Conservation (phyloP, 768 basidiomycete species). For the Mycena epipterygia region DNA sequence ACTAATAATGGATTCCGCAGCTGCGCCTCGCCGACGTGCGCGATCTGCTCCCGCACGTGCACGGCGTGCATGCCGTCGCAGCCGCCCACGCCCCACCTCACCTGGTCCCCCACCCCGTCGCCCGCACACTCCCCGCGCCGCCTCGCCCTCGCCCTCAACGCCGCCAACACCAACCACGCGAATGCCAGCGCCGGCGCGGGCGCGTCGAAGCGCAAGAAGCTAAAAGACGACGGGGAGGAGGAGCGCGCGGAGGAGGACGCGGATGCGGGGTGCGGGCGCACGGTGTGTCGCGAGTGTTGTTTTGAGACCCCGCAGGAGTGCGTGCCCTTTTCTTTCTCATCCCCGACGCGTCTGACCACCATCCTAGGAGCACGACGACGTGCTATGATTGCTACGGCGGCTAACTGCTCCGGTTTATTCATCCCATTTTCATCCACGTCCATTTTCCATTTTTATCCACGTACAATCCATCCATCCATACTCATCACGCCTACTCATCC, state of each 20-base stretch:
- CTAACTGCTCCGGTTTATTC: not conserved
- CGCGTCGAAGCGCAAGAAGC: constrained; percentile 45
- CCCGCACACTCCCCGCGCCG: constrained; percentile 47
- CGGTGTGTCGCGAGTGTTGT: constrained; percentile 61
- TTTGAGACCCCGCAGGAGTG: constrained; percentile 58
- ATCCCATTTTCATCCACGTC: too few relatives aligned
- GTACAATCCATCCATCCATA: too few relatives aligned
- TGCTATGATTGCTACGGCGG: not conserved
- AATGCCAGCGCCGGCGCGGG: not conserved
- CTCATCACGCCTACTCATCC: too few relatives aligned
- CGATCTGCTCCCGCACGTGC: constrained; percentile 62
- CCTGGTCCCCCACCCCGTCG: constrained; percentile 53
- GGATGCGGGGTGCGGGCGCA: constrained; percentile 54
- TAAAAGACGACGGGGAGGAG: constrained; percentile 36
- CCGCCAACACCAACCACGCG: constrained; percentile 43
- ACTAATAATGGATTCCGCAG: constrained; percentile 37
- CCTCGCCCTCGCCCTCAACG: constrained; percentile 44
- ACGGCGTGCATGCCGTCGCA: constrained; percentile 50
- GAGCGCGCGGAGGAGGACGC: constrained; percentile 30
- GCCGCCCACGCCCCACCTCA: constrained; percentile 55
- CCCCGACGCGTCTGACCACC: not conserved
- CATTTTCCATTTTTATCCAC: too few relatives aligned
- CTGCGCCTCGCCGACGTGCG: constrained; percentile 56
- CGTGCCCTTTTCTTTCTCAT: constrained; percentile 30
- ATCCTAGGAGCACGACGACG: not conserved